Conservation (phyloP, 148 eudicot genomes). For the Fagopyrum homotropicum region DNA sequence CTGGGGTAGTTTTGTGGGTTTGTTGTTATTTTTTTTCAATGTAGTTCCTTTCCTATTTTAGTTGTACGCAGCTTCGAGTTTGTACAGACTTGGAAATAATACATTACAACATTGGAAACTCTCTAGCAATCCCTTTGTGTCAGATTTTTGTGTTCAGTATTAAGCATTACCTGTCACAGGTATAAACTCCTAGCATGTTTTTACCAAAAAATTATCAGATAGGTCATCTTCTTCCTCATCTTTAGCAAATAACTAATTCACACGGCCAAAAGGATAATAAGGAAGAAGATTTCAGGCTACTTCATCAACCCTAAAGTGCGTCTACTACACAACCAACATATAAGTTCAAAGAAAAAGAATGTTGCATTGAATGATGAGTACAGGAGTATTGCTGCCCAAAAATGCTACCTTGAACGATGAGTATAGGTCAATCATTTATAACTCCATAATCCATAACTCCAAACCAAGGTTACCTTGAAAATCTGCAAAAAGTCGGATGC, state of each 20-base stretch:
- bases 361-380: constrained; percentile 85
- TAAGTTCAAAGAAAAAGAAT: background rate
- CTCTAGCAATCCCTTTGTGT: too few relatives aligned
- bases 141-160: too few relatives aligned
- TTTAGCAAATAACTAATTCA: constrained; percentile 45
- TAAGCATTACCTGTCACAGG: constrained; percentile 72
- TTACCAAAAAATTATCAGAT: constrained; percentile 81
- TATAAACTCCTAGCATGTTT: constrained; percentile 87
- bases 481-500: constrained; percentile 86
- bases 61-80: too few relatives aligned
- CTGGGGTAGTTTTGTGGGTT: too few relatives aligned
- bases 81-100: too few relatives aligned
- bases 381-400: constrained; percentile 78
- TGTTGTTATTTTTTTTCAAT: too few relatives aligned
- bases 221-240: constrained; percentile 86
- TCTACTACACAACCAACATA: background rate
- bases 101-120: too few relatives aligned
- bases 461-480: constrained; percentile 50
- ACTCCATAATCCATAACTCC: background rate
- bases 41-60: too few relatives aligned
- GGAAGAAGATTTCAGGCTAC: background rate
- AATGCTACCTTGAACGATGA: too few relatives aligned
- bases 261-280: background rate
- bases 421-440: background rate
- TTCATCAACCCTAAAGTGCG: too few relatives aligned